phyloP scores from a whole-genome alignment of 495 filamentous ascomycete genomes.

The Parmelia sp. region DNA sequence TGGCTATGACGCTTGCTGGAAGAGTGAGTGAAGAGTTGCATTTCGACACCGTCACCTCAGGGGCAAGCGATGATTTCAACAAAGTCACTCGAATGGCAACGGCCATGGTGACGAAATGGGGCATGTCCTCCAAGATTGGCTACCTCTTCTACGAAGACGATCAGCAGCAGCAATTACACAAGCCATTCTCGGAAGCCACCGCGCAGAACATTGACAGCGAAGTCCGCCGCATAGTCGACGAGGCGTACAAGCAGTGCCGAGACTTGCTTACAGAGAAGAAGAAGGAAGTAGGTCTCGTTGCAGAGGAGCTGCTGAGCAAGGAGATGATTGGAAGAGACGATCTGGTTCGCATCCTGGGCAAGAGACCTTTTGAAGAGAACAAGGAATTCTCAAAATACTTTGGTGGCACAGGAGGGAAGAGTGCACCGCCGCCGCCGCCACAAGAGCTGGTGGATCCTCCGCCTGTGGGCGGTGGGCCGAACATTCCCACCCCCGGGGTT shows the following conservation, averaged over 20 bases:
- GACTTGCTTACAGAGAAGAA: constrained; percentile 78
- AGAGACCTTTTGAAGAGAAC: constrained; percentile 71
- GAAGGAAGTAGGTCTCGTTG: constrained; percentile 78
- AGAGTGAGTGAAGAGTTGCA: constrained; percentile 92
- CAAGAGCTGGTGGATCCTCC: constrained; percentile 22
- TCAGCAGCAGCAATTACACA: constrained; percentile 68
- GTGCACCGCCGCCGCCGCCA: constrained; percentile 54
- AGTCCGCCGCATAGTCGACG: constrained; percentile 80
- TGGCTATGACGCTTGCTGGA: constrained; percentile 98
- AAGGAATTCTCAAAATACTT: constrained; percentile 94
- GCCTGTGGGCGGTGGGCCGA: neutral
- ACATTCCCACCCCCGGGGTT: neutral
- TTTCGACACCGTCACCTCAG: constrained; percentile 91
- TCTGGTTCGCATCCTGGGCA: constrained; percentile 79
- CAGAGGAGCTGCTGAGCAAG: constrained; percentile 87
- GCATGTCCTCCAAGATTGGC: constrained; percentile 90
- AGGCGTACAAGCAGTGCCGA: constrained; percentile 86
- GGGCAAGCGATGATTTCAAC: constrained; percentile 95
- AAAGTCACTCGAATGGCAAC: constrained; percentile 96
- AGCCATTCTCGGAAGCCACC: constrained; percentile 93
- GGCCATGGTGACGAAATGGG: constrained; percentile 95
- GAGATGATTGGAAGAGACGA: constrained; percentile 88
- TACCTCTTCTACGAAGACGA: constrained; percentile 86
- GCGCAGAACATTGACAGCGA: constrained; percentile 85
- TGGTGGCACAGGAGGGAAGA: constrained; percentile 43